Evolutionary conservation across 1,139 yeast genomes (phyloP).

Genomic region (Suhomyces coccinellae): DNA sequence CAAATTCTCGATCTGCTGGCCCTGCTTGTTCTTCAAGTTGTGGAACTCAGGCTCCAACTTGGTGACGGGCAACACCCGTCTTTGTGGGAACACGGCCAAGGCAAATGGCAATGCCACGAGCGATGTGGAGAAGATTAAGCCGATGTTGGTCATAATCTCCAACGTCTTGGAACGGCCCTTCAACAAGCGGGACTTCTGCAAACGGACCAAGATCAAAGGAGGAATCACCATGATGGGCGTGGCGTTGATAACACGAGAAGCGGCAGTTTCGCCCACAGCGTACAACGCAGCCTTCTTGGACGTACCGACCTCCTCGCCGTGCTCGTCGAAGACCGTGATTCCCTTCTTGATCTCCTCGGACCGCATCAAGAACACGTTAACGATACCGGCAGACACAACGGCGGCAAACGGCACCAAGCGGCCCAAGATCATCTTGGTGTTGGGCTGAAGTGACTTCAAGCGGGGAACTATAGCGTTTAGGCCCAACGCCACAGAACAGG

Average conservation of each 20-base stretch:
- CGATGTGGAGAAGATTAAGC: constrained; percentile 80
- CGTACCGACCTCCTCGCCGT: constrained; percentile 70
- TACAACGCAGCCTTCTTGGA: constrained; percentile 84
- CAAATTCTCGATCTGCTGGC: constrained; percentile 58
- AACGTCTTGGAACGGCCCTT: constrained; percentile 64
- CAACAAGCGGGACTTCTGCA: constrained; percentile 65
- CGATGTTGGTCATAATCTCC: constrained; percentile 74
- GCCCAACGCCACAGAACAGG: constrained; percentile 94
- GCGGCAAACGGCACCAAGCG: constrained; percentile 97
- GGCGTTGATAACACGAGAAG: constrained; percentile 91
- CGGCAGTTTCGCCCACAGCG: constrained; percentile 97
- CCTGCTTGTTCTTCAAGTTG: constrained; percentile 60
- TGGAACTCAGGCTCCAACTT: constrained; percentile 66
- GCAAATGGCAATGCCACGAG: constrained; percentile 92
- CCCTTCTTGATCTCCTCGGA: constrained; percentile 92
- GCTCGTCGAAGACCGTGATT: constrained; percentile 63
- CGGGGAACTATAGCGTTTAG: constrained; percentile 85
- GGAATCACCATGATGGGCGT: constrained; percentile 97
- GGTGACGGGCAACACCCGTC: constrained; percentile 57
- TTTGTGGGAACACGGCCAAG: constrained; percentile 91
- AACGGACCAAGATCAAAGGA: constrained; percentile 73
- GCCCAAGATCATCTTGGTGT: constrained; percentile 68
- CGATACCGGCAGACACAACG: constrained; percentile 93
- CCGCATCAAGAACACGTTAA: constrained; percentile 93
- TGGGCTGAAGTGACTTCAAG: constrained; percentile 64